Conservation (phyloP, 345 rosid genomes). For the Rhodamnia argentea region DNA sequence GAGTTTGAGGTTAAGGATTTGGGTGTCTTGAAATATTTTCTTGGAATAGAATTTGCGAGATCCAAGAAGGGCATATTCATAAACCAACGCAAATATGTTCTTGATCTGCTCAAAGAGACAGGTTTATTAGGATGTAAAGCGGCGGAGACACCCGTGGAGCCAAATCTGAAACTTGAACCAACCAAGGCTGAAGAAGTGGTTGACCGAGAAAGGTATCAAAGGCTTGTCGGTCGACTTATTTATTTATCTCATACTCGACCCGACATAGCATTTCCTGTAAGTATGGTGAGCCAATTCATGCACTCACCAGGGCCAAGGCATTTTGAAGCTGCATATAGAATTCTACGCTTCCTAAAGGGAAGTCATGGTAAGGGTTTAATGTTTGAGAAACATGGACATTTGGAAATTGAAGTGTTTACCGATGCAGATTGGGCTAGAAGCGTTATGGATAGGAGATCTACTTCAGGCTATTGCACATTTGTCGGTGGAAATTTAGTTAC, state of each 20-base stretch:
- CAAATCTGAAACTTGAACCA: no score
- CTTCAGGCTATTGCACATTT: neutral
- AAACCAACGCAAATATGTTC: neutral
- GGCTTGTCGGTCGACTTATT: neutral
- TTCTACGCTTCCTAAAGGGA: neutral
- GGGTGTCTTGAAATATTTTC: neutral
- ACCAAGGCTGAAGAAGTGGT: no score
- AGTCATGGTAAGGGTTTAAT: neutral
- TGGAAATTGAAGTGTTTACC: neutral
- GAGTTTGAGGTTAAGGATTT: neutral
- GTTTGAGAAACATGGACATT: neutral
- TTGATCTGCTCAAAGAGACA: neutral
- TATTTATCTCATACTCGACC: no score
- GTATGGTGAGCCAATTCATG: no score
- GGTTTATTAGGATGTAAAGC: no score
- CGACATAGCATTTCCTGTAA: no score
- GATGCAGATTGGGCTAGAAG: neutral
- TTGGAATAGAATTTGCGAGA: neutral
- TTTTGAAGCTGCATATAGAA: neutral
- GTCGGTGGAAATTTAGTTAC: neutral
- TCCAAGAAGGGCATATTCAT: neutral
- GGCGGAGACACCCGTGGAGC: no score
- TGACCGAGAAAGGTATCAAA: no score
- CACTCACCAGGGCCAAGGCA: no score
- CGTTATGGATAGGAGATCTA: neutral